Evolutionary conservation across 441 rosid genomes (phyloP), one percentile per base, ranked within the genome.

Genomic region (Gossypium trilobum): DNA sequence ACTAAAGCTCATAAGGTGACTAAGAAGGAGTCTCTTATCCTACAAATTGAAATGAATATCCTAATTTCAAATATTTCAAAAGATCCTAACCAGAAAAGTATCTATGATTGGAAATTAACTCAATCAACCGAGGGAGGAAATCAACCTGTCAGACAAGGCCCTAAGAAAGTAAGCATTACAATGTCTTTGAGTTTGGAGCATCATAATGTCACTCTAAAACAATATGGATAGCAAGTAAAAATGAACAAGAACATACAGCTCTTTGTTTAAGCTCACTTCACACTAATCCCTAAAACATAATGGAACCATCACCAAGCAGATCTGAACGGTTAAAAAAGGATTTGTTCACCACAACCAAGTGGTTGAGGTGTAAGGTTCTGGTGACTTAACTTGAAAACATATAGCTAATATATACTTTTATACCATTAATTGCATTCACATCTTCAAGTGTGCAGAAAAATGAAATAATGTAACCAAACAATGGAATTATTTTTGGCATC

Each of bases 21-120:
- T 2, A 46, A 23, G 56, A 66, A 66, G n/a, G 70, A 66, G 22
- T 46, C 39, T 42, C 27, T 66, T 46, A n/a, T 66, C 57, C 33
- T 22, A 13, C 10, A 23, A 50, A 68, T 4, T 51, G 25, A 68
- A 50, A 50, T 50, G 72, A 51, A 68, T 27, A 27, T 67, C 39
- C 71, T 42, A 65, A 65, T 63, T 63, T 63, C 69, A 22, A 20
- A 65, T 42, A 42, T 63, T 63, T 63, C 19, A 22, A 65, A 44
- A 65, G 54, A 20, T 44, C 36, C 56, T 65, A 65, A 22, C 69
- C 27, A 42, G 70, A 54, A 65, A 20, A 44, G n/a, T 22, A 23
- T 46, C 55, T 66, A 46, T 27, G 36, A 27, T 25, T 44, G 56
- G 70, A 65, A 66, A 48, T 46, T 46, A 25, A 66, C 57, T 66